A percentile compares a stretch with the other conserved stretches of the same genome.
Evolutionary conservation across 495 filamentous ascomycete genomes (phyloP).

Genomic region (Saxispiralis lemnorum): DNA sequence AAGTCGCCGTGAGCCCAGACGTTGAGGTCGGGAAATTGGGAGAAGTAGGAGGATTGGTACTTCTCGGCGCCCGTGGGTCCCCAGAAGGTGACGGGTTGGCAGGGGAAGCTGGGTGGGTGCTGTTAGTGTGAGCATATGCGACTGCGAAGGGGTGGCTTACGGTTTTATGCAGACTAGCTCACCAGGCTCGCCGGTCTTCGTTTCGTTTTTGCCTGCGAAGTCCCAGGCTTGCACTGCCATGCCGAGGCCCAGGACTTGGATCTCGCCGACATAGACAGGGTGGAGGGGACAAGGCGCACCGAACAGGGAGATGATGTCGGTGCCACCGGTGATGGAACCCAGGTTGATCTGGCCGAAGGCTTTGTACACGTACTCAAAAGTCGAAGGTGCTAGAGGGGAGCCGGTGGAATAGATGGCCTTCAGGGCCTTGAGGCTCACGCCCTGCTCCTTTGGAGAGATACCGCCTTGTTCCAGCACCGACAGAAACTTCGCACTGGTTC

Average conservation of each 20-base stretch:
- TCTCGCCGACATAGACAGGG: slow-evolving; percentile 76
- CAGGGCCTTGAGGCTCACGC: slow-evolving; percentile 38
- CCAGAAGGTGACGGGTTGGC: slow-evolving; percentile 80
- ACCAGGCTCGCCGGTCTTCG: slow-evolving; percentile 50
- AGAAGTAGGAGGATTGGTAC: slow-evolving; percentile 76
- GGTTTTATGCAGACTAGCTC: slow-evolving; percentile 76
- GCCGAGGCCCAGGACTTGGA: slow-evolving; percentile 75
- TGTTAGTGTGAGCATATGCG: too few relatives aligned
- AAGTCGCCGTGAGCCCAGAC: slow-evolving; percentile 97
- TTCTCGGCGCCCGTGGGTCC: slow-evolving; percentile 48
- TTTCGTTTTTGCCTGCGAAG: slow-evolving; percentile 35
- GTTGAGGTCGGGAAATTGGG: slow-evolving; percentile 40
- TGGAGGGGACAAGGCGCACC: slow-evolving; percentile 67
- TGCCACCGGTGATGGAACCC: slow-evolving; percentile 73
- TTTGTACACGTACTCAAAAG: slow-evolving; percentile 73
- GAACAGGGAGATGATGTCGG: slow-evolving; percentile 88
- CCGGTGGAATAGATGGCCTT: slow-evolving; percentile 83
- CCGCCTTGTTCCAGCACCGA: slow-evolving; percentile 71
- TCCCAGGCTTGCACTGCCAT: slow-evolving; percentile 77
- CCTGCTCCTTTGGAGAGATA: slow-evolving; percentile 38
- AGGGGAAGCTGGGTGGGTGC: slow-evolving; percentile 41
- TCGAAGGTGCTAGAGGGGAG: slow-evolving; percentile 77
- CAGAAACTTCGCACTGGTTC: slow-evolving; percentile 83
- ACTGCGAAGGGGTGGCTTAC: too few relatives aligned
- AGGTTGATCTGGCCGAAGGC: slow-evolving; percentile 66